These are phyloP conservation scores for Rhynchospora tenuis DNA, from an alignment of 176 grass and related monocot species.

Conservation along the genomic window DNA sequence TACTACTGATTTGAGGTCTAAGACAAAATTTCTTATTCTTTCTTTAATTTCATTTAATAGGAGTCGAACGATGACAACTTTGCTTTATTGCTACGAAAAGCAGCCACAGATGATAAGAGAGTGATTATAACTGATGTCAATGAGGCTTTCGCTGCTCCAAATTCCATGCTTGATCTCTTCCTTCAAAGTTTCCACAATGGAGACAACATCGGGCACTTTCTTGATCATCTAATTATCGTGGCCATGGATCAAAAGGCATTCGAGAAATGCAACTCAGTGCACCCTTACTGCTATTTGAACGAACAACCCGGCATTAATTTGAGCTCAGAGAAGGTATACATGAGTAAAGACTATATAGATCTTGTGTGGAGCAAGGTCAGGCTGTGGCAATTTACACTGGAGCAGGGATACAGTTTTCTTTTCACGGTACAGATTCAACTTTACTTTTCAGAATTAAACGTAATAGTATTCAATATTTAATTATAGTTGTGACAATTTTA, in stretches of 20 bases:
- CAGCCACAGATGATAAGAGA: constrained; percentile 51
- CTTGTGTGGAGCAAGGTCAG: constrained; percentile 68
- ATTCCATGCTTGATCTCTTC: constrained; percentile 67
- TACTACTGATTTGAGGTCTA: neutral
- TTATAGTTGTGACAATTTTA: too few relatives aligned
- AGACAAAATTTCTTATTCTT: neutral
- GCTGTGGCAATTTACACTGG: constrained; percentile 50
- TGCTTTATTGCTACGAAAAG: constrained; percentile 4
- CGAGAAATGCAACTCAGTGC: constrained; percentile 38
- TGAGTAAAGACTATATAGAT: constrained; percentile 59
- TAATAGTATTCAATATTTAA: too few relatives aligned
- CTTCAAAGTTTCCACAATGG: constrained; percentile 72
- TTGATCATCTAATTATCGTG: constrained; percentile 54
- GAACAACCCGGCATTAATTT: constrained; percentile 38
- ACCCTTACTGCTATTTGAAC: constrained; percentile 63
- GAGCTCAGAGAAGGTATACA: constrained; percentile 50
- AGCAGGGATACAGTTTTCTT: constrained; percentile 74
- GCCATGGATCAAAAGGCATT: constrained; percentile 64
- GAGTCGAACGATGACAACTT: neutral
- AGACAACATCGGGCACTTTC: constrained; percentile 41
- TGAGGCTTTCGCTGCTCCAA: constrained; percentile 41
- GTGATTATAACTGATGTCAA: constrained; percentile 81
- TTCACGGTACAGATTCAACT: constrained; percentile 41
- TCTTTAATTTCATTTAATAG: neutral
- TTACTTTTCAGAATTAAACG: too few relatives aligned